Evolutionary conservation across 2,329 filamentous ascomycete species (phyloP).

Genomic region (Neofusicoccum laricinum): DNA sequence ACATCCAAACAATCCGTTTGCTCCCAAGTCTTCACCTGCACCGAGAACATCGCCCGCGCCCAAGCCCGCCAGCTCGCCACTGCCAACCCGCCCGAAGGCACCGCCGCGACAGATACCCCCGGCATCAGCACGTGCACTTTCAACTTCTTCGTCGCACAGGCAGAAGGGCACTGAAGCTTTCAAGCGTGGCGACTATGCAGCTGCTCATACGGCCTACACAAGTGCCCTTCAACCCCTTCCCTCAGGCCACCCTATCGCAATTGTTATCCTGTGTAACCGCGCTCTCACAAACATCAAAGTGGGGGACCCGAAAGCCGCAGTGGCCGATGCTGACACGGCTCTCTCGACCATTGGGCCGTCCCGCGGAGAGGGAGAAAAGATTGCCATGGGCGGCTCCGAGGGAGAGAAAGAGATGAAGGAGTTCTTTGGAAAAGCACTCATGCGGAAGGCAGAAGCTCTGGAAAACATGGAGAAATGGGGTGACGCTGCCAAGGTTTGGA

Average conservation of each 20-base stretch:
- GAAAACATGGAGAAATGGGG: constrained; percentile 94
- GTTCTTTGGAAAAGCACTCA: constrained; percentile 88
- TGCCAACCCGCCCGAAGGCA: constrained; percentile 45
- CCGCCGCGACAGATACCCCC: constrained; percentile 62
- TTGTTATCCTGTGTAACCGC: constrained; percentile 88
- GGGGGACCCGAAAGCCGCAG: constrained; percentile 83
- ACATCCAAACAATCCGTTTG: constrained; percentile 35
- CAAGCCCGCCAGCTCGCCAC: constrained; percentile 39
- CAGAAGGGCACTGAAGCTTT: constrained; percentile 82
- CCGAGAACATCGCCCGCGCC: constrained; percentile 25
- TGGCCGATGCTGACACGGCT: constrained; percentile 79
- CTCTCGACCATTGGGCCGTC: constrained; percentile 75
- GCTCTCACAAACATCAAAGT: constrained; percentile 88
- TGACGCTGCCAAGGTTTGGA: constrained; percentile 80
- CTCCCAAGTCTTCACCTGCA: constrained; percentile 29
- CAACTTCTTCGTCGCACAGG: constrained; percentile 74
- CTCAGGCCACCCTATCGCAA: constrained; percentile 73
- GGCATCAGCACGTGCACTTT: constrained; percentile 66
- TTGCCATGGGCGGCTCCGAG: constrained; percentile 62
- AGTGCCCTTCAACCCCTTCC: constrained; percentile 74
- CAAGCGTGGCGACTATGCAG: constrained; percentile 88
- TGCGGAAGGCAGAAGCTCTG: constrained; percentile 90
- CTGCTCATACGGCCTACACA: constrained; percentile 80
- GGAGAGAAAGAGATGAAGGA: constrained; percentile 81
- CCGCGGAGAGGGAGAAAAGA: constrained; percentile 75